Conservation (phyloP, 83 land plant genomes). For the Diphasiastrum complanatum region DNA sequence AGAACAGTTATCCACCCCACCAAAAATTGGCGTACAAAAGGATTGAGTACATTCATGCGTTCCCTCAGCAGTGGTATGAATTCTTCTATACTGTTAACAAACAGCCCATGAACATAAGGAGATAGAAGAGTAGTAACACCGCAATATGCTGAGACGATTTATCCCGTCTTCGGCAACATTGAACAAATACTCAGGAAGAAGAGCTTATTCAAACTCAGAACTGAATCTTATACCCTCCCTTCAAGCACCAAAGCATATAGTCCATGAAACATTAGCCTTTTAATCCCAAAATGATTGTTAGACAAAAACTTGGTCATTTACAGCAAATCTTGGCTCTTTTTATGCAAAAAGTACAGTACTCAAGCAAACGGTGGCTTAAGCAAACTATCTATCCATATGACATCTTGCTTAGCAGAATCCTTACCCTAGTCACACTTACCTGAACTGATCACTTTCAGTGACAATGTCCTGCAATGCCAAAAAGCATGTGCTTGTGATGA, state of each 20-base stretch:
- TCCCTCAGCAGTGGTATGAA: slow-evolving; percentile 94
- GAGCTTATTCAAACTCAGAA: background rate
- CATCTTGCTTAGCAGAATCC: no score
- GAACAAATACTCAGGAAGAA: background rate
- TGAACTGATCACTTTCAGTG: slow-evolving; percentile 98
- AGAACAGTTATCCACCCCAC: slow-evolving; percentile 99
- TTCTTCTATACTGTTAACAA: slow-evolving; percentile 78
- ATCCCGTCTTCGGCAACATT: no score
- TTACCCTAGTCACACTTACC: slow-evolving; percentile 34
- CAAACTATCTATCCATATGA: background rate
- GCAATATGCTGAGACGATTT: no score
- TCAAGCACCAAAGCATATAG: no score
- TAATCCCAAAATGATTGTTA: no score
- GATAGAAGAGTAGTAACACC: background rate
- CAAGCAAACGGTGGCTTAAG: background rate
- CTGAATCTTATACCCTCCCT: no score
- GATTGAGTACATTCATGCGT: slow-evolving; percentile 95
- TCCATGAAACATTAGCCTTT: no score
- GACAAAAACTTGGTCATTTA: no score
- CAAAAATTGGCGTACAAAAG: slow-evolving; percentile 95
- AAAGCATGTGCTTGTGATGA: background rate
- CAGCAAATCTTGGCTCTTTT: no score
- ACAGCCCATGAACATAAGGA: background rate
- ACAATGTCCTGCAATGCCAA: slow-evolving; percentile 83
- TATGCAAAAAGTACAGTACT: no score